phyloP scores from a whole-genome alignment of 352 stramenopile species.

The Globisporangium polare region DNA sequence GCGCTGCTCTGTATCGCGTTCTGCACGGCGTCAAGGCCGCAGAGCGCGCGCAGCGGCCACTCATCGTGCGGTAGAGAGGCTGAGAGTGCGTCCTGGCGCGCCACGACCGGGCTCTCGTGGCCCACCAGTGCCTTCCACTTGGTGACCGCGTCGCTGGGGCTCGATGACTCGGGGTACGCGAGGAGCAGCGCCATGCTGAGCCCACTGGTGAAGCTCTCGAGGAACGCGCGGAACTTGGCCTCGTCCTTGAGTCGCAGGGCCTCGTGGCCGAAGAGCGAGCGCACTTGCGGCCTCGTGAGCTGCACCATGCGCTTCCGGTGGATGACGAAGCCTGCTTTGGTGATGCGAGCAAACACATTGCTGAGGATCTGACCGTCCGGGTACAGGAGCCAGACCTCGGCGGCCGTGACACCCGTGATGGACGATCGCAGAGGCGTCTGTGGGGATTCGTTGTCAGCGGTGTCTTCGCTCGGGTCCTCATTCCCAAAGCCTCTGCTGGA shows the following conservation, averaged over 20 bases:
- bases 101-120: constrained; percentile 37
- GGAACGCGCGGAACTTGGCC: constrained; percentile 33
- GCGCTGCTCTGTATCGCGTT: constrained; percentile 73
- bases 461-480: constrained; percentile 1
- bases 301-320: constrained; percentile 27
- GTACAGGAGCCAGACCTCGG: constrained; percentile 37
- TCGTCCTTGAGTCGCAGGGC: constrained; percentile 20
- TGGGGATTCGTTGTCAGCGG: not conserved
- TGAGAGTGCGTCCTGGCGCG: constrained; percentile 38
- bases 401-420: constrained; percentile 30
- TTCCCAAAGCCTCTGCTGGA: not conserved
- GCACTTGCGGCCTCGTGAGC: constrained; percentile 33
- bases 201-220: constrained; percentile 53
- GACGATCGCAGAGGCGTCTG: constrained; percentile 9
- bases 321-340: constrained; percentile 57
- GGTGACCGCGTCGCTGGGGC: constrained; percentile 19
- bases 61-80: constrained; percentile 31
- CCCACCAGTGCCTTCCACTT: constrained; percentile 56
- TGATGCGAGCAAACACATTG: constrained; percentile 34
- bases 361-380: constrained; percentile 39
- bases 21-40: constrained; percentile 48
- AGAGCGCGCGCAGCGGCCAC: constrained; percentile 68
- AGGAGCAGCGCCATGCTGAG: constrained; percentile 66
- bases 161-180: constrained; percentile 13
- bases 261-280: constrained; percentile 33